phyloP scores from a whole-genome alignment of 2,329 filamentous ascomycete species.

The Bipolaris sorokiniana region DNA sequence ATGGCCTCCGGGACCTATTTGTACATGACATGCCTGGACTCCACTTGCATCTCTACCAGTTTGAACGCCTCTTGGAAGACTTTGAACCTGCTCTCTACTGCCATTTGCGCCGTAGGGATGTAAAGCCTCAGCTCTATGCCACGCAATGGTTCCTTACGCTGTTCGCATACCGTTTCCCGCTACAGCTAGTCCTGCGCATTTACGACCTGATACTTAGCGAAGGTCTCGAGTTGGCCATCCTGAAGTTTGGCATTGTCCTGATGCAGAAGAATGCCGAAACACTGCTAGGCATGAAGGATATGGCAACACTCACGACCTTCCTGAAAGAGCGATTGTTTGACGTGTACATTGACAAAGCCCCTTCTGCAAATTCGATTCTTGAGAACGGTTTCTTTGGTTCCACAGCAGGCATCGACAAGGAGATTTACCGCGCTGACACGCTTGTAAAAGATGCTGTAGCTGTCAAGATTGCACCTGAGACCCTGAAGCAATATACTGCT shows the following conservation, averaged over 20 bases:
- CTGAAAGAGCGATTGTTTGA: constrained; percentile 95
- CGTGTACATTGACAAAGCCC: constrained; percentile 93
- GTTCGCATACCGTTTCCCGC: constrained; percentile 96
- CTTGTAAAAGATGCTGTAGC: constrained; percentile 92
- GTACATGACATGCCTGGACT: constrained; percentile 95
- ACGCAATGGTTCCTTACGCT: constrained; percentile 99
- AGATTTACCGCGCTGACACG: constrained; percentile 92
- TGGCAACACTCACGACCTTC: constrained; percentile 86
- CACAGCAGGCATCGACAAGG: constrained; percentile 87
- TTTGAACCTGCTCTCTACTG: constrained; percentile 93
- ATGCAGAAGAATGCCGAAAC: constrained; percentile 91
- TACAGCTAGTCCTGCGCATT: constrained; percentile 93
- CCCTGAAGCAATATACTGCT: constrained; percentile 76
- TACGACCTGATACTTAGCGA: constrained; percentile 96
- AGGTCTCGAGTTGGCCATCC: constrained; percentile 82
- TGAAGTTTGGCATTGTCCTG: constrained; percentile 92
- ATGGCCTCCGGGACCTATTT: constrained; percentile 89
- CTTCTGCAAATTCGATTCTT: constrained; percentile 88
- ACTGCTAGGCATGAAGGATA: constrained; percentile 85
- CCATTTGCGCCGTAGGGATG: constrained; percentile 84
- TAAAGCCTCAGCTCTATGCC: constrained; percentile 90
- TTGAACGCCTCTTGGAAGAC: constrained; percentile 92
- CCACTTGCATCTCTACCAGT: constrained; percentile 91
- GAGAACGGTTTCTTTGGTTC: constrained; percentile 98
- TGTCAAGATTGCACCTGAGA: constrained; percentile 81